Conservation (phyloP, 208 protist genomes). For the Leishmania turanica region DNA sequence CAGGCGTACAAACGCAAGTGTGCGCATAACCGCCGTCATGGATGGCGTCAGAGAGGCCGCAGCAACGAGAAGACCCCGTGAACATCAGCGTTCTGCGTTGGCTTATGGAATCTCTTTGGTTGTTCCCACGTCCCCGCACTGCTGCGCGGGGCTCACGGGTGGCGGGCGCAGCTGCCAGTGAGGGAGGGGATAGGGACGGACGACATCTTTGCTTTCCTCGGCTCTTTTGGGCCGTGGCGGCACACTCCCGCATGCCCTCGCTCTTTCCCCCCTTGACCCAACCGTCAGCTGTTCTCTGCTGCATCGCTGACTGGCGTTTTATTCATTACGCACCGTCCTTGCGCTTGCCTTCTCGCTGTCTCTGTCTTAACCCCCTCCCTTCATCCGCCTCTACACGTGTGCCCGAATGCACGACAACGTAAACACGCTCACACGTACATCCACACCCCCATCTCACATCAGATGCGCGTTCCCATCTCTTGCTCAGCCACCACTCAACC, state of each 20-base stretch:
- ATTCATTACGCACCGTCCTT: neutral
- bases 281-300: neutral
- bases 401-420: neutral
- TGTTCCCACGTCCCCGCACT: neutral
- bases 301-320: neutral
- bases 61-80: neutral
- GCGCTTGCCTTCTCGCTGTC: neutral
- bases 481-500: neutral
- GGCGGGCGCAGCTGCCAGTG: neutral
- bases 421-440: neutral
- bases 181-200: neutral
- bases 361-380: neutral
- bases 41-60: neutral
- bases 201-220: neutral
- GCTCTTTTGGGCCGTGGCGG: neutral
- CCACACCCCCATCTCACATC: neutral
- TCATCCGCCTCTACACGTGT: neutral
- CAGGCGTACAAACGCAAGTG: neutral
- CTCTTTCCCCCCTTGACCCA: neutral
- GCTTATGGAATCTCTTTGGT: neutral
- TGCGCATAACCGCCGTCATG: neutral
- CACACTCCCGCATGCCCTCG: neutral
- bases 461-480: neutral
- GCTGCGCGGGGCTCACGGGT: neutral
- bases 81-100: neutral